Base-by-base conservation (phyloP, 2,329 filamentous ascomycete genomes). In the Huntiella omanensis region DNA sequence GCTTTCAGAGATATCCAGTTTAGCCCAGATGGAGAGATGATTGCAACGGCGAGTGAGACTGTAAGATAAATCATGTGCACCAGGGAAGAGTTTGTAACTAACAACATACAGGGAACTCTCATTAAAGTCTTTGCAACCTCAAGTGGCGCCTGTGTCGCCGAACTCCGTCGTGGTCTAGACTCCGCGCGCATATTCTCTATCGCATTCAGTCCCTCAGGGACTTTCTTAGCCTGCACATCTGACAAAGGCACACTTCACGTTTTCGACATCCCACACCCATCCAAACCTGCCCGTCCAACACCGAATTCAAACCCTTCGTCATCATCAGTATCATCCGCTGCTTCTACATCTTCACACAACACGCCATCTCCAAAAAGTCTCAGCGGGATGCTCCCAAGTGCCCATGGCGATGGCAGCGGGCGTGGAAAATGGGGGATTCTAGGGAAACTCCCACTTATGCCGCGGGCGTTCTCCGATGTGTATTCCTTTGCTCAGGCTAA, bases 171-270 rank as follows among this genome's bases (percentile, higher is more conserved):
- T 33, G 91, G 91, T 37, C 80, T 93, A 41, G 91, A 98, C 56
- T 80, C 77, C 33, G 87, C 91, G 12, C 77, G 77, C 46, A 82
- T 96, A 53, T 94, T 83, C 62, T 88, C 83, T 2, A 68, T 98
- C 8, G 80, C 81, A 8, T 91, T 98, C 59, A 92, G 83, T 15
- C 87, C 87, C 0, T 78, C 78, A 1, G 83, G 81, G 44, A 74
- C 71, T 38, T 72, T 86, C 57, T 70, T 96, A 8, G 91, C 91
- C 19, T 88, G 86, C 51, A 96, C 88, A 1, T 95, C 87, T 1
- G 91, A 98, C 67, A 98, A 96, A 63, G 87, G 84, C 4, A 98
- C 87, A 0, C 69, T 98, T 8, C 91, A 98, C 61, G 73, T 98
- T 34, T 98, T 95, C 58, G 86, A 96, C 56, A 70, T 95, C 1